Conservation (phyloP, 2,329 filamentous ascomycete species). For the Claviceps capensis region DNA sequence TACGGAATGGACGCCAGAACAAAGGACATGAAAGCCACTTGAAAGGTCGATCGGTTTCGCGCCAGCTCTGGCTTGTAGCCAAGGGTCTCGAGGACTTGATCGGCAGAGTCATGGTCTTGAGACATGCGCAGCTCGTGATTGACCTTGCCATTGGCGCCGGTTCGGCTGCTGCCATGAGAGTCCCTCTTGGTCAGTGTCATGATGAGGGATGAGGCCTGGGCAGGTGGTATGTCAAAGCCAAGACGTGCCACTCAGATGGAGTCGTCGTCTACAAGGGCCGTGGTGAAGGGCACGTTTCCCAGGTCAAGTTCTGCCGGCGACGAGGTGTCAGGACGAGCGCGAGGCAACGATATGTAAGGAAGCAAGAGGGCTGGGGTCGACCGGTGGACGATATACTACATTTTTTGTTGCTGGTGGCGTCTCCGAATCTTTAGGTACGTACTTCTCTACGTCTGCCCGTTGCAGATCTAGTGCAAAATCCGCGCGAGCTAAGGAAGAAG, state of each 20-base stretch:
- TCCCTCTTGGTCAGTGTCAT: constrained; percentile 12
- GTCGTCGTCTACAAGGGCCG: background rate
- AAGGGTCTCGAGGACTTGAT: constrained; percentile 48
- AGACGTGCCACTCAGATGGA: too few relatives aligned
- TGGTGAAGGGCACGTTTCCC: too few relatives aligned
- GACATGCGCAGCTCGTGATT: constrained; percentile 12
- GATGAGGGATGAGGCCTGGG: background rate
- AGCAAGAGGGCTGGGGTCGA: too few relatives aligned
- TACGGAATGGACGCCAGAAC: constrained; percentile 64
- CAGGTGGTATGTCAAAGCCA: background rate
- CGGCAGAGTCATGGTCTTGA: constrained; percentile 32
- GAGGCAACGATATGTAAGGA: too few relatives aligned
- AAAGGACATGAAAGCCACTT: constrained; percentile 65
- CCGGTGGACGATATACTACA: too few relatives aligned
- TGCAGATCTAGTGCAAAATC: too few relatives aligned
- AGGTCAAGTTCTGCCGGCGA: too few relatives aligned
- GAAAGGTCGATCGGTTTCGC: constrained; percentile 51
- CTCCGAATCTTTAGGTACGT: too few relatives aligned
- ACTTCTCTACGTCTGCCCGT: too few relatives aligned
- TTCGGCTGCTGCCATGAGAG: constrained; percentile 8
- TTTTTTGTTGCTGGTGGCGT: too few relatives aligned
- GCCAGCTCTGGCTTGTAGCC: constrained; percentile 54
- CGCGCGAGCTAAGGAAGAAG: too few relatives aligned
- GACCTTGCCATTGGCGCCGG: constrained; percentile 15
- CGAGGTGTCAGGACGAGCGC: too few relatives aligned